Percentiles rank a stretch among this genome's conserved stretches.
Conservation (phyloP, 2,329 filamentous ascomycete genomes). For the Pestalotiopsis sp. region DNA sequence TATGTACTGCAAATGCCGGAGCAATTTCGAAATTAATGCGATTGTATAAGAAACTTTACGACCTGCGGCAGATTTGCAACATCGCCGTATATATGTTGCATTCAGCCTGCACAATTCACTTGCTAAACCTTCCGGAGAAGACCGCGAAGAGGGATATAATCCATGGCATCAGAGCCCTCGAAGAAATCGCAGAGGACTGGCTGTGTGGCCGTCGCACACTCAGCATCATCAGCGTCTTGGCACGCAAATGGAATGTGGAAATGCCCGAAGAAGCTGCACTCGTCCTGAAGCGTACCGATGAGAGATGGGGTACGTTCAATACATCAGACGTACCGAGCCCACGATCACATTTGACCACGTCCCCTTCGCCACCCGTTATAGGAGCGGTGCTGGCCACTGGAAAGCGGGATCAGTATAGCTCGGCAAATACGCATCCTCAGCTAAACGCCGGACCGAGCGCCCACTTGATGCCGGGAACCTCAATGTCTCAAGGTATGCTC, state of each 20-base stretch:
- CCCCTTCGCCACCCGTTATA: slow-evolving; percentile 25
- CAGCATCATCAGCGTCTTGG: slow-evolving; percentile 80
- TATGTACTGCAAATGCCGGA: slow-evolving; percentile 87
- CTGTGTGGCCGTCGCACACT: slow-evolving; percentile 84
- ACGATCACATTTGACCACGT: slow-evolving; percentile 27
- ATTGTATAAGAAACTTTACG: slow-evolving; percentile 90
- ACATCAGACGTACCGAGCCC: slow-evolving; percentile 64
- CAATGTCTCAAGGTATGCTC: slow-evolving; percentile 31
- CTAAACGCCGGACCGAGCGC: slow-evolving; percentile 27
- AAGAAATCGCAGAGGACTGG: slow-evolving; percentile 97
- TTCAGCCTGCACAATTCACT: slow-evolving; percentile 90
- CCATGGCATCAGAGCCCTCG: slow-evolving; percentile 87
- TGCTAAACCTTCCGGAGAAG: slow-evolving; percentile 91
- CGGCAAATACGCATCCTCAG: slow-evolving; percentile 35
- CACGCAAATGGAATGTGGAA: slow-evolving; percentile 86
- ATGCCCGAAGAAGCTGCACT: slow-evolving; percentile 80
- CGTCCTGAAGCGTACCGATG: slow-evolving; percentile 77
- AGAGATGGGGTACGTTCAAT: slow-evolving; percentile 75
- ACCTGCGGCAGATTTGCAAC: slow-evolving; percentile 91
- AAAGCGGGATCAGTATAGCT: slow-evolving; percentile 36
- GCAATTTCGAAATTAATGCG: slow-evolving; percentile 93
- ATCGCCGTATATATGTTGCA: slow-evolving; percentile 95
- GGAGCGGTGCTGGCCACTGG: slow-evolving; percentile 6
- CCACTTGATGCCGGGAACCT: slow-evolving; percentile 25
- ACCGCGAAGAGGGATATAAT: slow-evolving; percentile 87